Evolutionary conservation across 2,329 filamentous ascomycete species (phyloP).

Genomic region (Blumeria hordei): DNA sequence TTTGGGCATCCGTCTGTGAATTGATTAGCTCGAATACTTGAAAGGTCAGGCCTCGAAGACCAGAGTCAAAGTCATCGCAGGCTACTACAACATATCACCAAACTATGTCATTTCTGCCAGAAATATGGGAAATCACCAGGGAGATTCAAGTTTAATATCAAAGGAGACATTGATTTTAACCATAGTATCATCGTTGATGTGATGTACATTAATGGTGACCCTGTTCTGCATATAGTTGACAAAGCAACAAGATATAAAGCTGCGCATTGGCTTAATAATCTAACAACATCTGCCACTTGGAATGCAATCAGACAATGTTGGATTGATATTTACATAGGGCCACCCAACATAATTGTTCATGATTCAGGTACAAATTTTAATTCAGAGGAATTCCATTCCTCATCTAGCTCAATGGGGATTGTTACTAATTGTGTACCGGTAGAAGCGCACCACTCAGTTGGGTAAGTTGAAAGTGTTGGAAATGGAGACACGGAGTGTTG

Average conservation of each 20-base stretch:
- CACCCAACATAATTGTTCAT: not conserved
- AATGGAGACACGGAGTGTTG: too few relatives aligned
- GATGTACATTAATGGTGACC: too few relatives aligned
- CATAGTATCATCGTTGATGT: too few relatives aligned
- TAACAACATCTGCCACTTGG: not conserved
- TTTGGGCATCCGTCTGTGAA: too few relatives aligned
- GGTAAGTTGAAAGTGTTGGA: not conserved
- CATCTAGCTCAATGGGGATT: not conserved
- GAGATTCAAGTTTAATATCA: too few relatives aligned
- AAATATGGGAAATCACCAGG: too few relatives aligned
- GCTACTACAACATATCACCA: too few relatives aligned
- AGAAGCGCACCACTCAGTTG: not conserved
- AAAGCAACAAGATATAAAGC: not conserved
- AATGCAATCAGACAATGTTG: slow-evolving; percentile 1
- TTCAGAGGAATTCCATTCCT: slow-evolving; percentile 1
- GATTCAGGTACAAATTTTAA: slow-evolving; percentile 3
- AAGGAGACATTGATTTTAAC: too few relatives aligned
- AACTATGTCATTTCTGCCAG: too few relatives aligned
- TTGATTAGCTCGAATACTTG: too few relatives aligned
- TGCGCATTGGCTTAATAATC: slow-evolving; percentile 1
- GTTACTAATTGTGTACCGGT: not conserved
- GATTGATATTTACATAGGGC: slow-evolving; percentile 1
- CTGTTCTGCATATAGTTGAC: slow-evolving; percentile 2
- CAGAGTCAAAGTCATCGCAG: too few relatives aligned
- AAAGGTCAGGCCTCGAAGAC: too few relatives aligned